phyloP scores from a whole-genome alignment of 129 eudicot species.

The Chrysanthemum makinoi region DNA sequence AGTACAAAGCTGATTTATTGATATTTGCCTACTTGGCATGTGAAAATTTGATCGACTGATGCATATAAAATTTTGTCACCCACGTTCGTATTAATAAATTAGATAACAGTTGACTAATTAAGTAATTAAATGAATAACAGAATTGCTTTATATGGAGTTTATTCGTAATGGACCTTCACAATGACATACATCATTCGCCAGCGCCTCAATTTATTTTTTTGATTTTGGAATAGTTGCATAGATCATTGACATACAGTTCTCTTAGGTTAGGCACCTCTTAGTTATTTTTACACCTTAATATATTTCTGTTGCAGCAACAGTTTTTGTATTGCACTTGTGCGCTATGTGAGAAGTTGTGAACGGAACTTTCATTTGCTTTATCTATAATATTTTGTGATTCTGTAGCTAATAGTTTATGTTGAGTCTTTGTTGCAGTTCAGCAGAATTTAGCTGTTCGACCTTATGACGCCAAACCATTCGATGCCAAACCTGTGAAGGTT shows the following conservation, averaged over 20 bases:
- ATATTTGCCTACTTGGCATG: neutral
- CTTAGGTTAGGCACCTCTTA: neutral
- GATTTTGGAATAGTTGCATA: neutral
- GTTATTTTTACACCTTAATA: conserved; percentile 8
- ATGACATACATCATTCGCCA: neutral
- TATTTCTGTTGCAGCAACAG: neutral
- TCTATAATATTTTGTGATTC: neutral
- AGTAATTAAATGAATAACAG: neutral
- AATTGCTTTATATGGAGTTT: neutral
- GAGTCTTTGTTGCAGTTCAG: conserved; percentile 42
- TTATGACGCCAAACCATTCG: conserved; percentile 55
- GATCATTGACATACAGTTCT: conserved; percentile 8
- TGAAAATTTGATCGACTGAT: neutral
- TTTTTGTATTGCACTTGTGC: neutral
- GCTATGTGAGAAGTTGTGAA: neutral
- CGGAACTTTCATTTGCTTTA: conserved; percentile 10
- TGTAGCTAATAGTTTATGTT: conserved; percentile 13
- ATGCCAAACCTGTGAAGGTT: conserved; percentile 61
- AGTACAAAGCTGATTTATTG: neutral
- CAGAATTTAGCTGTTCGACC: conserved; percentile 53
- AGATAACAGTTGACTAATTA: too few relatives aligned
- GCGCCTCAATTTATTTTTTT: neutral
- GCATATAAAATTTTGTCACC: too few relatives aligned
- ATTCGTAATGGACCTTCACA: neutral
- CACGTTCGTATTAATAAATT: too few relatives aligned